Percentiles rank a stretch among this genome's conserved stretches.
Evolutionary conservation across 2,329 filamentous ascomycete species (phyloP).

Genomic region (Fusarium robinianum): DNA sequence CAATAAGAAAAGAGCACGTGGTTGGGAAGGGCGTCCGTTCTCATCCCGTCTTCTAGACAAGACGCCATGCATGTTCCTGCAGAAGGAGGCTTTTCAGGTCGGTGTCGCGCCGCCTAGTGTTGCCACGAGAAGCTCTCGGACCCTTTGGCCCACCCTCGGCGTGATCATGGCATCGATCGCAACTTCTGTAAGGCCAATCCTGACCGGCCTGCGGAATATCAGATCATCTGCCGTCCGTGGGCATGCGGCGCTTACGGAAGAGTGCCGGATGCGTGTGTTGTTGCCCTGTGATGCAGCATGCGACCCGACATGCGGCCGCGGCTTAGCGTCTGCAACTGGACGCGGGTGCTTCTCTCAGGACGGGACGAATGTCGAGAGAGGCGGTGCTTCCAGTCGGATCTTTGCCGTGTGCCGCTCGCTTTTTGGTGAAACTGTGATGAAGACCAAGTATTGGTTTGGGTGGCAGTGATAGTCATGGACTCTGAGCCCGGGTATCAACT

Average conservation of each 20-base stretch:
- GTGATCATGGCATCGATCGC: too few species aligned
- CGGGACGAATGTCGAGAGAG: conserved; percentile 1
- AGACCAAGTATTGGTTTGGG: not conserved
- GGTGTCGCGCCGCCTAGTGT: too few species aligned
- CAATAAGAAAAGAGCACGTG: too few species aligned
- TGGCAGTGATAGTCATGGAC: too few species aligned
- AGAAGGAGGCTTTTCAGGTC: too few species aligned
- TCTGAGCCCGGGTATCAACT: too few species aligned
- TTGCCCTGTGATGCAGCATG: conserved; percentile 4
- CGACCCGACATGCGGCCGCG: conserved; percentile 7
- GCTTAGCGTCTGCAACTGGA: conserved; percentile 3
- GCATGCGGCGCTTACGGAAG: conserved; percentile 5
- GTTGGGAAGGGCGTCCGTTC: too few species aligned
- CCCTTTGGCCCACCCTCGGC: too few species aligned
- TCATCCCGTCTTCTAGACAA: too few species aligned
- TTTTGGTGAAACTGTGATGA: not conserved
- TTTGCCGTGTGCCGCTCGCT: not conserved
- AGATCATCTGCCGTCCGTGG: conserved; percentile 1
- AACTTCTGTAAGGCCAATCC: too few species aligned
- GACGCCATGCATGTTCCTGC: too few species aligned
- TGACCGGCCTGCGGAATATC: conserved; percentile 10
- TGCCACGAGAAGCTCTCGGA: too few species aligned
- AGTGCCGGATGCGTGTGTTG: not conserved
- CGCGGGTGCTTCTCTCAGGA: conserved; percentile 2
- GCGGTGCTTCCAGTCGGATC: not conserved